These are phyloP conservation scores for Phytophthora pistaciae DNA, from an alignment of 352 stramenopile species.

Conservation along the genomic window DNA sequence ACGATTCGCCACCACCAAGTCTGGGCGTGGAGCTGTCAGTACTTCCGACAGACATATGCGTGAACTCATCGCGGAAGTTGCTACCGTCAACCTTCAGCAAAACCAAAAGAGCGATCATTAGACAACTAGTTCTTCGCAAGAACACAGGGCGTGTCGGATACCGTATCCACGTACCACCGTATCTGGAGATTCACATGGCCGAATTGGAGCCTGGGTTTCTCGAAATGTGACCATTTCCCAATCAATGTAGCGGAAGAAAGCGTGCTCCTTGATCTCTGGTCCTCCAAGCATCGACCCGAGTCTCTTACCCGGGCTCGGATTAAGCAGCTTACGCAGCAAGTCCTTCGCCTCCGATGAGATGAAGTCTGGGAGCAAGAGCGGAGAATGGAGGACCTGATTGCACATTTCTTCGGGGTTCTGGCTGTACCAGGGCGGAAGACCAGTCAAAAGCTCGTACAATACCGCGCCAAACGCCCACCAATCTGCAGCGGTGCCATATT, in stretches of 20 bases:
- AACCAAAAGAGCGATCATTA: background rate
- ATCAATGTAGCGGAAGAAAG: constrained; percentile 73
- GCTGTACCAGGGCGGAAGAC: constrained; percentile 81
- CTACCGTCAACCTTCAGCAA: constrained; percentile 40
- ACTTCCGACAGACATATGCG: constrained; percentile 58
- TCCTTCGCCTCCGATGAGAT: constrained; percentile 58
- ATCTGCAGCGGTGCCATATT: constrained; percentile 82
- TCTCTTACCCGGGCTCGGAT: constrained; percentile 49
- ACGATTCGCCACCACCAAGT: constrained; percentile 59
- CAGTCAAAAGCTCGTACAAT: constrained; percentile 83
- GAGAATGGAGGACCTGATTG: constrained; percentile 56
- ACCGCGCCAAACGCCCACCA: constrained; percentile 86
- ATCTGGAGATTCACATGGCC: constrained; percentile 58
- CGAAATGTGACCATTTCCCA: constrained; percentile 76
- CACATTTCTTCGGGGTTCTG: constrained; percentile 62
- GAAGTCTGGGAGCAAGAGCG: constrained; percentile 65
- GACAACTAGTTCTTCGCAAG: background rate
- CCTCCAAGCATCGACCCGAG: constrained; percentile 64
- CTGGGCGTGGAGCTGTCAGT: constrained; percentile 34
- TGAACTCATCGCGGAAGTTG: constrained; percentile 93
- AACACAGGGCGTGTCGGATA: background rate
- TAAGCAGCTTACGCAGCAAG: constrained; percentile 63
- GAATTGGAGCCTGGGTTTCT: constrained; percentile 67
- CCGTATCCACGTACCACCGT: constrained; percentile 52
- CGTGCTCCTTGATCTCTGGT: constrained; percentile 63